Evolutionary conservation across 768 basidiomycete species (phyloP).

Genomic region (Lactifluus rugatus): DNA sequence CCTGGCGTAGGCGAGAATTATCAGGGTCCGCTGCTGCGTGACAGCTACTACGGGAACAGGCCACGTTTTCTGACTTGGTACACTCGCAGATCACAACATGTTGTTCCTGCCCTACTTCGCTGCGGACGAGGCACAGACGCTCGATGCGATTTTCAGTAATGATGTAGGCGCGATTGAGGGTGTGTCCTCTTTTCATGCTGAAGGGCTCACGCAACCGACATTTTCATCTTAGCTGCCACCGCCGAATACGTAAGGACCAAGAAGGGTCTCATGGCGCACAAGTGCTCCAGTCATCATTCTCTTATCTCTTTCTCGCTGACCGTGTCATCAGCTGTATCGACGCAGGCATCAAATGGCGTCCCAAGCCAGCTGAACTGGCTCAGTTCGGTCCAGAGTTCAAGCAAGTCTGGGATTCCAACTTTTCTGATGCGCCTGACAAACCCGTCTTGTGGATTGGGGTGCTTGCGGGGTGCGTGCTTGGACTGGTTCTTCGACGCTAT

Average conservation of each 20-base stretch:
- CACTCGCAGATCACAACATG: conserved; percentile 14
- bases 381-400: conserved; percentile 23
- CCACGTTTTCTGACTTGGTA: neutral
- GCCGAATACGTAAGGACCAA: conserved; percentile 31
- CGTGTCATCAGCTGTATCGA: conserved; percentile 18
- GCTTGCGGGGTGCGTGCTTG: conserved; percentile 14
- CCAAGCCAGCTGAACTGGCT: conserved; percentile 19
- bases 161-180: conserved; percentile 18
- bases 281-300: conserved; percentile 35
- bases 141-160: conserved; percentile 19
- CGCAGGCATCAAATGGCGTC: conserved; percentile 22
- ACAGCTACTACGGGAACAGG: neutral
- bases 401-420: conserved; percentile 21
- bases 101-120: conserved; percentile 12
- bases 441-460: conserved; percentile 17
- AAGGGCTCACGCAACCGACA: neutral
- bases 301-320: neutral
- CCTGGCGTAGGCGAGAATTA: conserved; percentile 37
- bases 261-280: conserved; percentile 42
- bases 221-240: conserved; percentile 24
- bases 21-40: conserved; percentile 27
- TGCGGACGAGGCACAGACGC: conserved; percentile 17
- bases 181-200: neutral
- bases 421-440: conserved; percentile 22
- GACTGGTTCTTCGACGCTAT: neutral